Conservation (phyloP, 2,329 filamentous ascomycete species). For the Endocalyx cinctus region DNA sequence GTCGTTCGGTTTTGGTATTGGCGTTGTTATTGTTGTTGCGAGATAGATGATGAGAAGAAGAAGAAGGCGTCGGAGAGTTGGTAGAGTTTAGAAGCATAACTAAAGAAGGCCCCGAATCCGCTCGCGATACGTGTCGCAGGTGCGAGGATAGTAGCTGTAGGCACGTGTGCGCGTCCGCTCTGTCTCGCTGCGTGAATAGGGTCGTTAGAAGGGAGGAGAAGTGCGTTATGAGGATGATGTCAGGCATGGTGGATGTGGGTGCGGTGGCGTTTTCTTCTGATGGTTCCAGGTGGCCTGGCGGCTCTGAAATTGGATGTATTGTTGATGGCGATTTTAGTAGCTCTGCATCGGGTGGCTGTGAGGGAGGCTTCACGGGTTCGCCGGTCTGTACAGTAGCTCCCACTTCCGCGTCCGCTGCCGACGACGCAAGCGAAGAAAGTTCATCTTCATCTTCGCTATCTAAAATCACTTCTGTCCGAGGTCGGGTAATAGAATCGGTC, state of each 20-base stretch:
- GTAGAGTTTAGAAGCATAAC: conserved; percentile 54
- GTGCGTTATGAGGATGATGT: conserved; percentile 52
- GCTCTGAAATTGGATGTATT: not conserved
- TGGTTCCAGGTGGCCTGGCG: not conserved
- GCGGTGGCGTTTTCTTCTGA: not conserved
- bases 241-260: conserved; percentile 23
- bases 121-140: conserved; percentile 41
- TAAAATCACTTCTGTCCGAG: conserved; percentile 26
- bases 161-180: conserved; percentile 40
- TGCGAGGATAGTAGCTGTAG: conserved; percentile 44
- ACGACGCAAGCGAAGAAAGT: conserved; percentile 13
- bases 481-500: conserved; percentile 3
- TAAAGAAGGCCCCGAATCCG: conserved; percentile 40
- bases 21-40: conserved; percentile 4
- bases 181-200: conserved; percentile 47
- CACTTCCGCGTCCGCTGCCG: not conserved
- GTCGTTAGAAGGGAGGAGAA: conserved; percentile 46
- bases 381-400: not conserved
- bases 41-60: conserved; percentile 1
- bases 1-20: not conserved
- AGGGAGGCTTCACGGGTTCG: not conserved
- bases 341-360: not conserved
- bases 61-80: conserved; percentile 14
- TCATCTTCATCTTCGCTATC: conserved; percentile 39
- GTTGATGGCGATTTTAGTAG: not conserved